These are phyloP conservation scores for Cladophialophora psammophila DNA, from an alignment of 2,329 filamentous ascomycete genomes.

Conservation along the genomic window DNA sequence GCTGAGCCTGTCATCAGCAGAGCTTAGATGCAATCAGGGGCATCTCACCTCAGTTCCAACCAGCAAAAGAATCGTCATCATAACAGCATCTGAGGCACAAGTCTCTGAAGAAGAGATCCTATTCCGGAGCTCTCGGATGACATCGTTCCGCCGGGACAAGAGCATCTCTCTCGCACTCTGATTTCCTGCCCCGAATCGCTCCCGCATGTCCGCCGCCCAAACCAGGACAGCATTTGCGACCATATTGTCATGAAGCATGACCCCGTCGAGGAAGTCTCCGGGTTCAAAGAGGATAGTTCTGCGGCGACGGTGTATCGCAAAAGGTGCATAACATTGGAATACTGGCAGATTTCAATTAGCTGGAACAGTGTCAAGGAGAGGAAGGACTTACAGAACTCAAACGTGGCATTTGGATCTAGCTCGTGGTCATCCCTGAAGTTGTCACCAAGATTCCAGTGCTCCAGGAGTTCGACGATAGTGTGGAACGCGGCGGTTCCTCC, in stretches of 20 bases:
- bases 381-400: conserved; percentile 16
- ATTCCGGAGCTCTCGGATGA: conserved; percentile 21
- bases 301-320: conserved; percentile 15
- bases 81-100: conserved; percentile 20
- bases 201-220: conserved; percentile 18
- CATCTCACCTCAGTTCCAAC: conserved; percentile 18
- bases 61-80: conserved; percentile 20
- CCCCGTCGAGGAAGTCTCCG: conserved; percentile 11
- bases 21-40: background rate
- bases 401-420: conserved; percentile 17
- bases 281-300: conserved; percentile 17
- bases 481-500: conserved; percentile 2
- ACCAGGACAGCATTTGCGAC: conserved; percentile 18
- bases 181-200: background rate
- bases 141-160: conserved; percentile 13
- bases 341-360: conserved; percentile 5
- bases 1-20: conserved; percentile 7
- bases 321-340: conserved; percentile 15
- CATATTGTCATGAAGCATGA: conserved; percentile 16
- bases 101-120: conserved; percentile 17
- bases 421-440: conserved; percentile 8
- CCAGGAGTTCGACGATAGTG: conserved; percentile 17
- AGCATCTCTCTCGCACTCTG: conserved; percentile 6
- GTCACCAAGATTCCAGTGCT: conserved; percentile 12
- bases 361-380: background rate